These are phyloP conservation scores for Phytophthora quininea DNA, from an alignment of 352 stramenopile genomes.

Conservation along the genomic window DNA sequence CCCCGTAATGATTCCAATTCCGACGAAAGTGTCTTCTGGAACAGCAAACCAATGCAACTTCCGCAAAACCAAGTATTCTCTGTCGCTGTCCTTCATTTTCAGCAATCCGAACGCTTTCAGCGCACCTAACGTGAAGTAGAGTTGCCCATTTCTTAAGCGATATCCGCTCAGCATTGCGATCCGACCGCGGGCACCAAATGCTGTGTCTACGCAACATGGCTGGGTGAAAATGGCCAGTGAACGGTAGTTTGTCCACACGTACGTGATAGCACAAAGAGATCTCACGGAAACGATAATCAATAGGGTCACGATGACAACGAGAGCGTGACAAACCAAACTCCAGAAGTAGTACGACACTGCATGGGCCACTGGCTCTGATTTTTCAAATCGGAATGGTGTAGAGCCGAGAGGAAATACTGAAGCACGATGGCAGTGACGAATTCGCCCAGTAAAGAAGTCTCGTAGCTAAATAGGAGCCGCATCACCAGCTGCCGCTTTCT, in stretches of 20 bases:
- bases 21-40: neutral
- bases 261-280: constrained; percentile 4
- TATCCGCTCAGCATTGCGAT: constrained; percentile 12
- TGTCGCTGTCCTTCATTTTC: constrained; percentile 1
- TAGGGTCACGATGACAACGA: constrained; percentile 24
- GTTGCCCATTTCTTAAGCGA: neutral
- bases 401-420: constrained; percentile 22
- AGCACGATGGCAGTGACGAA: constrained; percentile 16
- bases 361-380: constrained; percentile 4
- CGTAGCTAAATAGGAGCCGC: constrained; percentile 27
- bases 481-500: constrained; percentile 4
- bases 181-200: neutral
- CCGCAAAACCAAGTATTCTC: neutral
- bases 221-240: neutral
- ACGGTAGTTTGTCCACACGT: neutral
- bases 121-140: constrained; percentile 5
- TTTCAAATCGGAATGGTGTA: constrained; percentile 25
- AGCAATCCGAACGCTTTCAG: constrained; percentile 14
- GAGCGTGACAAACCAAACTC: constrained; percentile 18
- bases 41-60: constrained; percentile 1
- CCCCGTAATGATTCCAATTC: neutral
- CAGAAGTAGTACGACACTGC: constrained; percentile 25
- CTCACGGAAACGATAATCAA: constrained; percentile 16
- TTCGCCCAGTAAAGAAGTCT: constrained; percentile 24
- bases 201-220: constrained; percentile 9